Evolutionary conservation across 1,284 basidiomycete species (phyloP).

Genomic region (Leucoagaricus sp.): DNA sequence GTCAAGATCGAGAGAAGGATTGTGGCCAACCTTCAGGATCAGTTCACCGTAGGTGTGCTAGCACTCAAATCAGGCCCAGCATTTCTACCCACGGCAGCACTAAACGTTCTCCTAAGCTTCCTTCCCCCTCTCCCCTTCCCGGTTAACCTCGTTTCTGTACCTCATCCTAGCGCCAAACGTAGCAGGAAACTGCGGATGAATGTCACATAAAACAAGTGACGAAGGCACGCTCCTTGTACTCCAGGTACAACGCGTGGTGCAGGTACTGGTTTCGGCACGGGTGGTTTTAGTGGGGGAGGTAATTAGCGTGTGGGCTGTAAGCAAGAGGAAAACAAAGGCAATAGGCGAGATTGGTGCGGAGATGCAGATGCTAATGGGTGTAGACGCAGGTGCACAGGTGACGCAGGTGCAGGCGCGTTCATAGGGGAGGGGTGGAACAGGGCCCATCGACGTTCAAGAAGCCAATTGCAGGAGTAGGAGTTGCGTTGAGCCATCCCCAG

Average conservation of each 20-base stretch:
- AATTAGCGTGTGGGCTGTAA: background rate
- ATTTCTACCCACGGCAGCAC: too few species aligned
- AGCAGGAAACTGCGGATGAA: too few species aligned
- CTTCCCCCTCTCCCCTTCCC: constrained; percentile 18
- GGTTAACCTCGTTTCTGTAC: constrained; percentile 9
- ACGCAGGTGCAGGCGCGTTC: constrained; percentile 24
- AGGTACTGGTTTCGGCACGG: too few species aligned
- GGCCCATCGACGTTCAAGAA: constrained; percentile 28
- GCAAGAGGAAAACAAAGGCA: background rate
- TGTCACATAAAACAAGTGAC: constrained; percentile 33
- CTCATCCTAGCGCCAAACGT: constrained; percentile 19
- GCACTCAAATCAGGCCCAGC: background rate
- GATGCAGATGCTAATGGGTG: constrained; percentile 10
- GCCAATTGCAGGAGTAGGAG: constrained; percentile 27
- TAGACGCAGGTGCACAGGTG: constrained; percentile 29
- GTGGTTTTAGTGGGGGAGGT: constrained; percentile 29
- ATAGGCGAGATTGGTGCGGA: background rate
- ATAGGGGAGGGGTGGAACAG: constrained; percentile 20
- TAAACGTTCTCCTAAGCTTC: too few species aligned
- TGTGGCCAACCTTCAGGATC: constrained; percentile 19
- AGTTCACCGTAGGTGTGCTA: background rate
- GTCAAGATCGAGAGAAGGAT: constrained; percentile 29
- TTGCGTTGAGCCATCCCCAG: constrained; percentile 16
- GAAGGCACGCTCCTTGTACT: constrained; percentile 28
- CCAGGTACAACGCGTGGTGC: constrained; percentile 31